These are phyloP conservation scores for Nasturtium officinale DNA, from an alignment of 345 rosid genomes.

Conservation along the genomic window DNA sequence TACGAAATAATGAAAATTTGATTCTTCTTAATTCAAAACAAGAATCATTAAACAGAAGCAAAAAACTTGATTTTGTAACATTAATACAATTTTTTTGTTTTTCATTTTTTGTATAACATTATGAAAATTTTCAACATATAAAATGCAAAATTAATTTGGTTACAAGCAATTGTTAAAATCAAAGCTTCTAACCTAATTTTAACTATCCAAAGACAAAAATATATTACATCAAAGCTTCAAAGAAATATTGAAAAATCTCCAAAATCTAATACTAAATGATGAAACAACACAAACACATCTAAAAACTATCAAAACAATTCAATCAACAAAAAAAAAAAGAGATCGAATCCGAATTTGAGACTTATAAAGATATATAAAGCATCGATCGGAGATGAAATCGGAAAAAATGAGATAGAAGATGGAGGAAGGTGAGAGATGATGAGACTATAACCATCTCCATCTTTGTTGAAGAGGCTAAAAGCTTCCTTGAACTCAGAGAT, in stretches of 20 bases:
- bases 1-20: no score
- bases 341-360: constrained; percentile 3
- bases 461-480: constrained; percentile 44
- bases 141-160: not conserved
- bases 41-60: no score
- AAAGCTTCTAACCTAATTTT: not conserved
- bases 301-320: no score
- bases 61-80: no score
- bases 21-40: no score
- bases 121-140: no score
- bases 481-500: constrained; percentile 45
- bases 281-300: no score
- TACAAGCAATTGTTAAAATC: not conserved
- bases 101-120: no score
- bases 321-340: no score
- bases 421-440: not conserved
- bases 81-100: no score
- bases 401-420: not conserved
- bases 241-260: not conserved
- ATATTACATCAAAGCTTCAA: not conserved
- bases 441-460: constrained; percentile 41
- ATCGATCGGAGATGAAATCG: constrained; percentile 1
- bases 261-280: no score
- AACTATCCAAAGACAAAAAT: not conserved
- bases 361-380: no score